Percentiles rank a stretch among this genome's conserved stretches.
Evolutionary conservation across 73 alveolate species (phyloP).

Genomic region (Paramecium octaurelia): DNA sequence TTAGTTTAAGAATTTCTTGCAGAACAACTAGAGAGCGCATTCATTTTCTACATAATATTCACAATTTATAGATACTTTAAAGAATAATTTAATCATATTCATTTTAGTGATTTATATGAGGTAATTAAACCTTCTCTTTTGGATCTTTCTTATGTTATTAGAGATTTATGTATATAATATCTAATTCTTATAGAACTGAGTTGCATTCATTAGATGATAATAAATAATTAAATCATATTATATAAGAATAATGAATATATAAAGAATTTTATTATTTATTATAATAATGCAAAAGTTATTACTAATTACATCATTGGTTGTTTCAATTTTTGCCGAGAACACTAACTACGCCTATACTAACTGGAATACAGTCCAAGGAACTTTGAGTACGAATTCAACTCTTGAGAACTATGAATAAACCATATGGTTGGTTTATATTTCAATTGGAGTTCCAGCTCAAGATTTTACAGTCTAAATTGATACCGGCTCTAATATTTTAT

Average conservation of each 20-base stretch:
- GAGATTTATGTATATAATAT: neutral
- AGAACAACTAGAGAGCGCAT: too few relatives aligned
- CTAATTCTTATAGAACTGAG: too few relatives aligned
- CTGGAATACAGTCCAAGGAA: neutral
- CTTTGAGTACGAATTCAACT: neutral
- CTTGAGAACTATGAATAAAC: neutral
- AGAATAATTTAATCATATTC: too few relatives aligned
- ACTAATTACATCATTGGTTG: neutral
- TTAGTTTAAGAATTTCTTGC: too few relatives aligned
- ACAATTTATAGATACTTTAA: too few relatives aligned
- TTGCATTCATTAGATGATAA: neutral
- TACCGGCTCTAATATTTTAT: slow-evolving; percentile 25
- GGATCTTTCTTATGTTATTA: too few relatives aligned
- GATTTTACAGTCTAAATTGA: slow-evolving; percentile 4
- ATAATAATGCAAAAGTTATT: neutral
- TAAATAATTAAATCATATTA: too few relatives aligned
- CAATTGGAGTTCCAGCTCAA: slow-evolving; percentile 34
- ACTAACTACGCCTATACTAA: neutral
- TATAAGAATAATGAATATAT: neutral
- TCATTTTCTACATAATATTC: too few relatives aligned
- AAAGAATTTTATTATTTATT: neutral
- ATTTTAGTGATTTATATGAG: neutral
- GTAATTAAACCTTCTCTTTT: neutral
- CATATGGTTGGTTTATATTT: neutral
- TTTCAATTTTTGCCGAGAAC: neutral